Percentiles rank a stretch among this genome's conserved stretches.
Evolutionary conservation across 768 basidiomycete species (phyloP).

Genomic region (Dentipellis fragilis): DNA sequence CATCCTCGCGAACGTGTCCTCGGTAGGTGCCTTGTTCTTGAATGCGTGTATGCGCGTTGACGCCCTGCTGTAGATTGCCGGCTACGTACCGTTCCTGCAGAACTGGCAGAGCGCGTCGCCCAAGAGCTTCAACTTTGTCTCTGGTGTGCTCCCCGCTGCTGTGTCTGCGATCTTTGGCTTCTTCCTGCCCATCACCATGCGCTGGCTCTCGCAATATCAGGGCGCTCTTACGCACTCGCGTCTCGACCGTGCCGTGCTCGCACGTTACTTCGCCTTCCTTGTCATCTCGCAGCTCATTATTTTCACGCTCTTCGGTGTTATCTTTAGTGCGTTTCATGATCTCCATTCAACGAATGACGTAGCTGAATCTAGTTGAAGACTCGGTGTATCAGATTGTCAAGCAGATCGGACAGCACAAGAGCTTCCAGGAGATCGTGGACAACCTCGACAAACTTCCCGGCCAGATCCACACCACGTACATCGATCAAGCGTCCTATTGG

Average conservation of each 20-base stretch:
- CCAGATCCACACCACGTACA: constrained; percentile 78
- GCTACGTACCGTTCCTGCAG: constrained; percentile 68
- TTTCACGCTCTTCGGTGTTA: constrained; percentile 87
- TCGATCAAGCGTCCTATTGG: constrained; percentile 89
- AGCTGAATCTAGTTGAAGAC: constrained; percentile 14
- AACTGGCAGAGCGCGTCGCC: constrained; percentile 57
- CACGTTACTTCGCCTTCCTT: constrained; percentile 89
- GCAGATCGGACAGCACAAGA: constrained; percentile 38
- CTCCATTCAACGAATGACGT: neutral
- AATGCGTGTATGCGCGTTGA: constrained; percentile 1
- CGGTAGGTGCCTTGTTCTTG: constrained; percentile 33
- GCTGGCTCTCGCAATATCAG: constrained; percentile 67
- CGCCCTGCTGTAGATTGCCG: constrained; percentile 35
- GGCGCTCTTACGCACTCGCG: constrained; percentile 61
- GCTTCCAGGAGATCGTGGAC: constrained; percentile 34
- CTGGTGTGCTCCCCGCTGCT: constrained; percentile 87
- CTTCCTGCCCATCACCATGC: constrained; percentile 87
- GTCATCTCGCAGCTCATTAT: constrained; percentile 89
- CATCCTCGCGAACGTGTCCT: constrained; percentile 80
- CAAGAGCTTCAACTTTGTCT: constrained; percentile 69
- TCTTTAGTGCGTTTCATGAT: constrained; percentile 52
- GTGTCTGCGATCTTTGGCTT: constrained; percentile 85
- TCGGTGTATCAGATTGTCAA: constrained; percentile 31
- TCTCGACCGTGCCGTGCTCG: constrained; percentile 84
- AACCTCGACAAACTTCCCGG: constrained; percentile 45